These are phyloP conservation scores for Circinella minor DNA, from an alignment of 371 early-diverging fungal genomes.

Conservation along the genomic window DNA sequence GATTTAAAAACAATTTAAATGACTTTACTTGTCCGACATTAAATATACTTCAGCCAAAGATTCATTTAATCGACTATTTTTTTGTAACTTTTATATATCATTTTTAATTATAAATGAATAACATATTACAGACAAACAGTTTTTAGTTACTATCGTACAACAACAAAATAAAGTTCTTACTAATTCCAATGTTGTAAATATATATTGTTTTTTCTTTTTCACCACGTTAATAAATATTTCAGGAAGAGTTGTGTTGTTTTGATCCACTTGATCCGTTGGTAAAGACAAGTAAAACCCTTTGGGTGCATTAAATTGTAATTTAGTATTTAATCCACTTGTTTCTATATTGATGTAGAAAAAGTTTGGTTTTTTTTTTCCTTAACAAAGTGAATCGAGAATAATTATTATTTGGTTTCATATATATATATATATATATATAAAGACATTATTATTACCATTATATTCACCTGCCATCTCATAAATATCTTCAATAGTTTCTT, in stretches of 20 bases:
- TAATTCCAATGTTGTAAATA: constrained; percentile 83
- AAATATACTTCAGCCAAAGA: constrained; percentile 86
- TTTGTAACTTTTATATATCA: constrained; percentile 43
- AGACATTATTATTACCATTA: constrained; percentile 38
- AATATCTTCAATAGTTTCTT: constrained; percentile 84
- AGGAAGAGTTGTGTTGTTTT: constrained; percentile 41
- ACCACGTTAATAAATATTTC: constrained; percentile 62
- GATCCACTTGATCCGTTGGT: constrained; percentile 36
- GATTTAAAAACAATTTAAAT: no score
- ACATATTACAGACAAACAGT: no score
- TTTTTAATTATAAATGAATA: no score
- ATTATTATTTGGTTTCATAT: neutral
- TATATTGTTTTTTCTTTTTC: constrained; percentile 61
- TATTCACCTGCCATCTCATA: constrained; percentile 73
- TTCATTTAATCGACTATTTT: constrained; percentile 74
- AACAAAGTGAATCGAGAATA: neutral
- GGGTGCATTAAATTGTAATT: constrained; percentile 63
- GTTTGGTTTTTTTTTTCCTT: no score
- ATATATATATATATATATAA: neutral
- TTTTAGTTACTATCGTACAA: no score
- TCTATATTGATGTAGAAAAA: constrained; percentile 3
- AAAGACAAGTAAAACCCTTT: constrained; percentile 70
- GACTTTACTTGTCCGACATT: constrained; percentile 84
- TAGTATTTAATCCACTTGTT: constrained; percentile 62
- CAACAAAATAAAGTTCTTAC: no score